These are phyloP conservation scores for Yamadazyma sp. DNA, from an alignment of 805 yeast species.

Conservation along the genomic window DNA sequence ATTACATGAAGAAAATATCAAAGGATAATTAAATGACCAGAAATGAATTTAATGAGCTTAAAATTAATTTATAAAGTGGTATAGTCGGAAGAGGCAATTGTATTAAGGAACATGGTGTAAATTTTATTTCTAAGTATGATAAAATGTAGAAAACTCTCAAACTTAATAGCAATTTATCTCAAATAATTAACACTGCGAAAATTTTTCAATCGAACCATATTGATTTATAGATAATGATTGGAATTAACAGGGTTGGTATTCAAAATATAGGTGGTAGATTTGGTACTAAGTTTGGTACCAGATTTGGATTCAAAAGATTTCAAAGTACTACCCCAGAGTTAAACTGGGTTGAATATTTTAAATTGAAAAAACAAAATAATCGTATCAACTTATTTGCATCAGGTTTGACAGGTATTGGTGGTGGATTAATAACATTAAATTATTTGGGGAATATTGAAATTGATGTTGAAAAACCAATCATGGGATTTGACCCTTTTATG, in stretches of 20 bases:
- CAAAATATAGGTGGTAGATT: neutral
- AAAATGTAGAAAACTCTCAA: too few relatives aligned
- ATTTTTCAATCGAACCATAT: too few relatives aligned
- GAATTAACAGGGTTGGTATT: neutral
- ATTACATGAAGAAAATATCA: too few relatives aligned
- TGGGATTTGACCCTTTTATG: constrained; percentile 88
- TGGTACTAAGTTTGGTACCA: neutral
- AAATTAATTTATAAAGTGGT: too few relatives aligned
- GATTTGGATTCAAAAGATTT: neutral
- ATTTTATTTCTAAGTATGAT: too few relatives aligned
- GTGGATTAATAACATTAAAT: constrained; percentile 68
- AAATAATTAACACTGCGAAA: too few relatives aligned
- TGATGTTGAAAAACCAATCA: constrained; percentile 79
- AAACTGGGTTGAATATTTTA: constrained; percentile 80
- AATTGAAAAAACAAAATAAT: constrained; percentile 72
- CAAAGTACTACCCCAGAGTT: constrained; percentile 21
- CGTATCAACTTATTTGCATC: constrained; percentile 67
- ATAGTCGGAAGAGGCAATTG: too few relatives aligned
- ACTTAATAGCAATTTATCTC: too few relatives aligned
- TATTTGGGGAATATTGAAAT: constrained; percentile 78
- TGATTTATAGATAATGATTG: too few relatives aligned
- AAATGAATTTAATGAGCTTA: too few relatives aligned
- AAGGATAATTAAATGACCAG: too few relatives aligned
- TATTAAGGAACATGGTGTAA: too few relatives aligned
- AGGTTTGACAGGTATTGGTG: constrained; percentile 59